Percentiles rank a stretch among this genome's conserved stretches.
Conservation (phyloP, 169 alveolate species). For the Cyclospora cayetanensis region DNA sequence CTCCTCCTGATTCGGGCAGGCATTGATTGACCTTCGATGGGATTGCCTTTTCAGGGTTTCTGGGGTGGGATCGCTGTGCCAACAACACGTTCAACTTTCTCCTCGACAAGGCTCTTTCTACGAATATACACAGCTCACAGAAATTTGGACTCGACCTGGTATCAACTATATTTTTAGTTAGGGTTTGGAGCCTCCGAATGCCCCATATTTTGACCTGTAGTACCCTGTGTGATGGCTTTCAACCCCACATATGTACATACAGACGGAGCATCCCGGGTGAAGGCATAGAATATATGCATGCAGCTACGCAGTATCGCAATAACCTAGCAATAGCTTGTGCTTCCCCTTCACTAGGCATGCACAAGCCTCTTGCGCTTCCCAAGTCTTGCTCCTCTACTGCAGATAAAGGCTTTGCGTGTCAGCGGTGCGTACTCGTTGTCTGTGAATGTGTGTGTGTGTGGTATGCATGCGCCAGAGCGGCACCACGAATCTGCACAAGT, state of each 20-base stretch:
- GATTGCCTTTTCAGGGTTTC: constrained; percentile 33
- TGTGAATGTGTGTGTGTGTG: background rate
- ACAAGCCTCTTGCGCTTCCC: background rate
- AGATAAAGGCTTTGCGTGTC: background rate
- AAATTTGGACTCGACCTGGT: constrained; percentile 35
- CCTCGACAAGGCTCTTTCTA: constrained; percentile 10
- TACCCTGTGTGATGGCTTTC: no score
- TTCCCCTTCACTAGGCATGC: no score
- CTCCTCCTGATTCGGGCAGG: background rate
- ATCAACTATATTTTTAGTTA: background rate
- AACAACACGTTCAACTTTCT: constrained; percentile 38
- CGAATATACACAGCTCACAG: background rate
- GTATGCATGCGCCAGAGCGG: background rate
- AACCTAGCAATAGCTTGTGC: no score
- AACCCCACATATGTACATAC: no score
- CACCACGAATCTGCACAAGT: constrained; percentile 53
- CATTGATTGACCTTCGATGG: background rate
- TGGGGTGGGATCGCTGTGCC: constrained; percentile 56
- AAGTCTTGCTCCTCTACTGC: background rate
- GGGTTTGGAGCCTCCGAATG: no score
- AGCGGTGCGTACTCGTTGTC: background rate
- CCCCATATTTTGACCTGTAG: no score
- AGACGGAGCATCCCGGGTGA: no score
- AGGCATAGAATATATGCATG: no score
- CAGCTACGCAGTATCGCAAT: no score